Evolutionary conservation across 495 filamentous ascomycete genomes (phyloP).

Genomic region (Pyronema omphalodes): DNA sequence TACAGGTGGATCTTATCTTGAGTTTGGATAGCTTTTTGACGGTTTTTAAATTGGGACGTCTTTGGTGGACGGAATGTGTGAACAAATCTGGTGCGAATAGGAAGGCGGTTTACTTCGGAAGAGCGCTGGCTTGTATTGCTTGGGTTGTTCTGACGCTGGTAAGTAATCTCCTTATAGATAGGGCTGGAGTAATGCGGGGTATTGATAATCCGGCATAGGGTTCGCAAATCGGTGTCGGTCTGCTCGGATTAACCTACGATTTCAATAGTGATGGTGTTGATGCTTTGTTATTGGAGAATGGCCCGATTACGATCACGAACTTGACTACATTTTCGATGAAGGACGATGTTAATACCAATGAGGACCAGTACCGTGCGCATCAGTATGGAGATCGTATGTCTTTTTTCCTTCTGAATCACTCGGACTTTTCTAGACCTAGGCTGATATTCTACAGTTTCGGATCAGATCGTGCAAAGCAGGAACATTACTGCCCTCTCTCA

Average conservation of each 20-base stretch:
- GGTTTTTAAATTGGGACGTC: constrained; percentile 5
- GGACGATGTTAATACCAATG: not conserved
- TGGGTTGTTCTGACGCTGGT: constrained; percentile 1
- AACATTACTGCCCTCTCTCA: too few relatives aligned
- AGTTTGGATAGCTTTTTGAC: constrained; percentile 17
- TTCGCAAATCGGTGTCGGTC: not conserved
- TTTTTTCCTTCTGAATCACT: not conserved
- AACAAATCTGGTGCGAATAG: not conserved
- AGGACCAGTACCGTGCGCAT: constrained; percentile 1
- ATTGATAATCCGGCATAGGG: not conserved
- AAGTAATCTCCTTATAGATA: not conserved
- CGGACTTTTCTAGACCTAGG: too few relatives aligned
- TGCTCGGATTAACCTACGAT: not conserved
- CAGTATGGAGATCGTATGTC: constrained; percentile 1
- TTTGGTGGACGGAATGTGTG: not conserved
- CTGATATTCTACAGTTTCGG: too few relatives aligned
- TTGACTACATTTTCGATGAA: not conserved
- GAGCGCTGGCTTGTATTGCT: not conserved
- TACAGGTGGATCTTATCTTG: constrained; percentile 18
- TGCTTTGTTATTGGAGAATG: not conserved
- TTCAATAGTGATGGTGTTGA: not conserved
- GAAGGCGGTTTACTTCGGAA: not conserved
- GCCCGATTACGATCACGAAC: not conserved
- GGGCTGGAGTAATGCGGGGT: not conserved
- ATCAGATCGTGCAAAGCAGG: too few relatives aligned